Evolutionary conservation across 208 protist species (phyloP).

Genomic region (Acanthamoeba sp.): DNA sequence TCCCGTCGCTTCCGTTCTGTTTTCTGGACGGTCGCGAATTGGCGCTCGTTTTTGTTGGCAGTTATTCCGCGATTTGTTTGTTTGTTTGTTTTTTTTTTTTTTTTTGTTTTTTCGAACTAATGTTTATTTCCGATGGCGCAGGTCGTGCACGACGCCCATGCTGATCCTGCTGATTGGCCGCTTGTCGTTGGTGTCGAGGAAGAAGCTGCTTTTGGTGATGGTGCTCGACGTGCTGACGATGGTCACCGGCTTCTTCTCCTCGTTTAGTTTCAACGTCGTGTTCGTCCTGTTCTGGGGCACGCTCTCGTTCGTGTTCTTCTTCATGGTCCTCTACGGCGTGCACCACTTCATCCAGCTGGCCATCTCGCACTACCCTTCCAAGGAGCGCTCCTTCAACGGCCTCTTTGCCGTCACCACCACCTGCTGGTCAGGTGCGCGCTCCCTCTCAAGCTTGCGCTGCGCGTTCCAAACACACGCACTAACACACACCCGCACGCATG

Average conservation of each 20-base stretch:
- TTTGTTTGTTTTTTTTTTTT: too few relatives aligned
- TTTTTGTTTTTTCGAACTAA: too few relatives aligned
- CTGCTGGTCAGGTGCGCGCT: neutral
- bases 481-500: too few relatives aligned
- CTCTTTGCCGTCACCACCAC: neutral
- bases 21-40: too few relatives aligned
- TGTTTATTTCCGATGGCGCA: neutral
- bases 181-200: neutral
- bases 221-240: conserved; percentile 12
- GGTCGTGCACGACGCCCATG: conserved; percentile 42
- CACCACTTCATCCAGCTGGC: conserved; percentile 47
- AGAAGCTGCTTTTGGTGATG: conserved; percentile 4
- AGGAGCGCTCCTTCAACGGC: conserved; percentile 15
- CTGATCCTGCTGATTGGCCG: conserved; percentile 30
- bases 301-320: conserved; percentile 40
- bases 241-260: conserved; percentile 39
- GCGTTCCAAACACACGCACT: too few relatives aligned
- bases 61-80: too few relatives aligned
- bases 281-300: conserved; percentile 46
- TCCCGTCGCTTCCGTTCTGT: neutral
- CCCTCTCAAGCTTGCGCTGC: too few relatives aligned
- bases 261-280: conserved; percentile 13
- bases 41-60: too few relatives aligned
- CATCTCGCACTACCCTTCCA: conserved; percentile 20
- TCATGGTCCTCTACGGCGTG: conserved; percentile 33